Conservation (phyloP, 306 rosid species). For the Corylus heterophylla region DNA sequence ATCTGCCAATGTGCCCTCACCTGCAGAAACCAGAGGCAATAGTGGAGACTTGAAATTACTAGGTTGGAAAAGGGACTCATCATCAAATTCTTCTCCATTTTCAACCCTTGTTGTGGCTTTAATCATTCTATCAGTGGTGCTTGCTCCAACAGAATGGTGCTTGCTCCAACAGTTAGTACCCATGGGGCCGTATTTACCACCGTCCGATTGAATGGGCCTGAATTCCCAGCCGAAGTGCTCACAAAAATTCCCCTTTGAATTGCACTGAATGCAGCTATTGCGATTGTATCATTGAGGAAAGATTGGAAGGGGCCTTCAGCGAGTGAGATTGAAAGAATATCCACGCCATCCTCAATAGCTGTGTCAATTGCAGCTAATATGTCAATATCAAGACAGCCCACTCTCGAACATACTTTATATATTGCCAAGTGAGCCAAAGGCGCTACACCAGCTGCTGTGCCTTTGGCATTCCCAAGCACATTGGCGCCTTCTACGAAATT, state of each 20-base stretch:
- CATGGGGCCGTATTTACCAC: conserved; percentile 71
- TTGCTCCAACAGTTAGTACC: conserved; percentile 57
- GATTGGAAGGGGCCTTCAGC: conserved; percentile 44
- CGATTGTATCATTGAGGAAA: conserved; percentile 49
- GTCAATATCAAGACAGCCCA: conserved; percentile 39
- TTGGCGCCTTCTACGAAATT: conserved; percentile 42
- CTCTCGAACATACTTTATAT: conserved; percentile 37
- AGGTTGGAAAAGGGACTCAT: conserved; percentile 44
- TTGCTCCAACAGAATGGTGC: conserved; percentile 54
- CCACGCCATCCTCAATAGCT: conserved; percentile 65
- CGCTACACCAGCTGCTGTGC: conserved; percentile 70
- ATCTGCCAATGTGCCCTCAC: conserved; percentile 30
- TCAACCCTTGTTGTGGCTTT: conserved; percentile 47
- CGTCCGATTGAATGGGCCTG: conserved; percentile 44
- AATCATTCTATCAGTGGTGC: conserved; percentile 59
- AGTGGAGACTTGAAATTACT: conserved; percentile 15
- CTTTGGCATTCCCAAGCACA: conserved; percentile 55
- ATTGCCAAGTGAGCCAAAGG: conserved; percentile 64
- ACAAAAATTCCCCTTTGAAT: conserved; percentile 59
- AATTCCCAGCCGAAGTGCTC: conserved; percentile 62
- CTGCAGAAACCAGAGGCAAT: conserved; percentile 46
- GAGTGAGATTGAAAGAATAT: conserved; percentile 71
- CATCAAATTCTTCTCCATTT: conserved; percentile 43
- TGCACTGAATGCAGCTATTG: conserved; percentile 68
- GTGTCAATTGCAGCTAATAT: conserved; percentile 49